These are phyloP conservation scores for Solanum hybrid DNA, from an alignment of 305 asterid genomes.

Conservation along the genomic window DNA sequence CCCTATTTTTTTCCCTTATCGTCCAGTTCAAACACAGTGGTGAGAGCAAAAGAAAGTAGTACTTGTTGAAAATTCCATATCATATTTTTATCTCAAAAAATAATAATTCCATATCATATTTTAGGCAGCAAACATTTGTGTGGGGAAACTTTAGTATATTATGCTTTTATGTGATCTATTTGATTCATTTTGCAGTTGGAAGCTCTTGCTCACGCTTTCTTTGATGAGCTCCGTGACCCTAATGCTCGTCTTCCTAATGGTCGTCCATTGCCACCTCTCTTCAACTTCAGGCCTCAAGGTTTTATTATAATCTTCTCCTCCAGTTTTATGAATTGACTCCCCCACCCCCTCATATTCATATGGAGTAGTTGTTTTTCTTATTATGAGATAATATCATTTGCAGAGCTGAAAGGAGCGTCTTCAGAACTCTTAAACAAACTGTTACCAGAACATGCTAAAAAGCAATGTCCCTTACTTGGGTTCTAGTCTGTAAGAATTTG, in stretches of 20 bases:
- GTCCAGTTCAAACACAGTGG: not conserved
- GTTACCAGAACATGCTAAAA: slow-evolving; percentile 67
- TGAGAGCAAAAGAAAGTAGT: not conserved
- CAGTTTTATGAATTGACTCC: not conserved
- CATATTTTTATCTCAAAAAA: not conserved
- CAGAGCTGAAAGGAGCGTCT: slow-evolving; percentile 72
- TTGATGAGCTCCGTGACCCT: slow-evolving; percentile 64
- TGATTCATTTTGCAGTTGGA: slow-evolving; percentile 42
- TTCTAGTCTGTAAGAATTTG: slow-evolving; percentile 13
- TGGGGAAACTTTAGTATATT: not conserved
- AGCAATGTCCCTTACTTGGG: slow-evolving; percentile 38
- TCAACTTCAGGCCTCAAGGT: slow-evolving; percentile 73
- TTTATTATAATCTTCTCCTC: not conserved
- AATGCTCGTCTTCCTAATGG: slow-evolving; percentile 50
- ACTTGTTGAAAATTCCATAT: not conserved
- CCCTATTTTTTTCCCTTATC: not conserved
- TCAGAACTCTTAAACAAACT: slow-evolving; percentile 51
- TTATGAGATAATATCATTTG: not conserved
- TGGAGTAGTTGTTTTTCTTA: not conserved
- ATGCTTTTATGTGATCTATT: not conserved
- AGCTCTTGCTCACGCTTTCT: slow-evolving; percentile 66
- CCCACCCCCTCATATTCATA: not conserved
- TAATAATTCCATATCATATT: not conserved
- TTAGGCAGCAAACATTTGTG: not conserved
- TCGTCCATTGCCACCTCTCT: slow-evolving; percentile 64